Evolutionary conservation across 2,329 filamentous ascomycete genomes (phyloP).

Genomic region (Coniella vitis): DNA sequence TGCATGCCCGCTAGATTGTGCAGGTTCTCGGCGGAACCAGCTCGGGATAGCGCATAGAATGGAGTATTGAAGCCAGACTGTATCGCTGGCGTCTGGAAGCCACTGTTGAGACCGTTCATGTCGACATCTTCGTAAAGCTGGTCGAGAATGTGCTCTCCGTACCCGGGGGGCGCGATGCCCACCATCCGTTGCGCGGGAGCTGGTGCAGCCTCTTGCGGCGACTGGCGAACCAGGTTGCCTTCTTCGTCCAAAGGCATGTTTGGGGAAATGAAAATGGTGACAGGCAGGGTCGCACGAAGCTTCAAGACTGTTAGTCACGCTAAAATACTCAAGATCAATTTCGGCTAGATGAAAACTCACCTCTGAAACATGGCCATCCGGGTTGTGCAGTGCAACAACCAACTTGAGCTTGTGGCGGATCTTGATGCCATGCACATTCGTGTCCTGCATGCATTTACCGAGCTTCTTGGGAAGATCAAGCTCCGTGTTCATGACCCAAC

Average conservation of each 20-base stretch:
- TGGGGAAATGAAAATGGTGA: slow-evolving; percentile 93
- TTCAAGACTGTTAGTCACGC: slow-evolving; percentile 27
- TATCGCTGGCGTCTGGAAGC: slow-evolving; percentile 58
- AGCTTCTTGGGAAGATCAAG: slow-evolving; percentile 74
- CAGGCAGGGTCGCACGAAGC: slow-evolving; percentile 82
- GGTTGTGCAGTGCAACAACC: slow-evolving; percentile 85
- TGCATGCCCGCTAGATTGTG: slow-evolving; percentile 46
- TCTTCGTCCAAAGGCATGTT: slow-evolving; percentile 84
- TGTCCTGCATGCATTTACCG: slow-evolving; percentile 79
- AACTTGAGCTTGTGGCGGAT: slow-evolving; percentile 89
- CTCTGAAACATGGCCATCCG: slow-evolving; percentile 91
- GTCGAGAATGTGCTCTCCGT: slow-evolving; percentile 84
- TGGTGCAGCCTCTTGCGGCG: slow-evolving; percentile 41
- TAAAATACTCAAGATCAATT: slow-evolving; percentile 3
- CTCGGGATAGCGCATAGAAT: slow-evolving; percentile 62
- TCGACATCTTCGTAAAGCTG: slow-evolving; percentile 86
- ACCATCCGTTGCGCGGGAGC: slow-evolving; percentile 47
- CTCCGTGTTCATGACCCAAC: slow-evolving; percentile 54
- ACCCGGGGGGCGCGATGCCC: slow-evolving; percentile 78
- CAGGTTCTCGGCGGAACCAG: slow-evolving; percentile 77
- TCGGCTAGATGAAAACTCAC: slow-evolving; percentile 34
- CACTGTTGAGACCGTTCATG: slow-evolving; percentile 54
- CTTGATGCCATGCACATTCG: slow-evolving; percentile 84
- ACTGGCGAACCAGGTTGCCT: slow-evolving; percentile 65
- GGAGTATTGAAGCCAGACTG: slow-evolving; percentile 76